phyloP scores from a whole-genome alignment of 2,329 filamentous ascomycete species.

The Colletotrichum musicola region DNA sequence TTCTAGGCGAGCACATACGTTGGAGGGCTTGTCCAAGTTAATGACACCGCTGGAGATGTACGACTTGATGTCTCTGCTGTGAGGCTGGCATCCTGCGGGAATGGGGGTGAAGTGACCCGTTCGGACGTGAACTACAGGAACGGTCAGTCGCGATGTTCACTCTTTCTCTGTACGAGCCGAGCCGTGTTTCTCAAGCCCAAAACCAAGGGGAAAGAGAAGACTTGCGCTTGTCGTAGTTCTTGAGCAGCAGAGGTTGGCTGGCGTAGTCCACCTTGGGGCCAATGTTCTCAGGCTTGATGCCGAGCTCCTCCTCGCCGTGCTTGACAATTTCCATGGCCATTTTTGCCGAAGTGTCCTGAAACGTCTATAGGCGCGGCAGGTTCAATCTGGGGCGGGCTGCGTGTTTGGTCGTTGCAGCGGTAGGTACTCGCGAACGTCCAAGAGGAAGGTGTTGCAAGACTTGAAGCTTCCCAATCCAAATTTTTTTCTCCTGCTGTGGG shows the following conservation, averaged over 20 bases:
- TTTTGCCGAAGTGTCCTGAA: constrained; percentile 33
- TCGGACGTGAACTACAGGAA: constrained; percentile 80
- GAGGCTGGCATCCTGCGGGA: constrained; percentile 88
- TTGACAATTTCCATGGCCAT: constrained; percentile 64
- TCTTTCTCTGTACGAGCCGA: constrained; percentile 5
- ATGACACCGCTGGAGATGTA: constrained; percentile 98
- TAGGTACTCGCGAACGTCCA: constrained; percentile 36
- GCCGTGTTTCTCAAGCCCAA: constrained; percentile 21
- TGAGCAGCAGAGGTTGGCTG: constrained; percentile 92
- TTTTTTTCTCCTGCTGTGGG: constrained; percentile 42
- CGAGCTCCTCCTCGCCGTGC: constrained; percentile 74
- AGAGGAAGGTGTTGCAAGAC: constrained; percentile 39
- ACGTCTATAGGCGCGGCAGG: constrained; percentile 17
- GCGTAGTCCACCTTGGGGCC: constrained; percentile 86
- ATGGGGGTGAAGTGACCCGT: constrained; percentile 98
- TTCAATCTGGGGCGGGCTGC: constrained; percentile 15
- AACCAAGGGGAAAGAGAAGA: constrained; percentile 41
- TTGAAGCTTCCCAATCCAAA: constrained; percentile 42
- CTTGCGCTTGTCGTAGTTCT: constrained; percentile 94
- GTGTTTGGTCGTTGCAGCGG: constrained; percentile 32
- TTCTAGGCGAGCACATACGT: constrained; percentile 23
- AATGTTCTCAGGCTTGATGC: constrained; percentile 91
- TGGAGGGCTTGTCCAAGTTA: constrained; percentile 83
- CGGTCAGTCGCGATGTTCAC: constrained; percentile 34
- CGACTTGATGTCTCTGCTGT: constrained; percentile 95